phyloP scores from a whole-genome alignment of 495 filamentous ascomycete genomes.

The Cercophora sp. region DNA sequence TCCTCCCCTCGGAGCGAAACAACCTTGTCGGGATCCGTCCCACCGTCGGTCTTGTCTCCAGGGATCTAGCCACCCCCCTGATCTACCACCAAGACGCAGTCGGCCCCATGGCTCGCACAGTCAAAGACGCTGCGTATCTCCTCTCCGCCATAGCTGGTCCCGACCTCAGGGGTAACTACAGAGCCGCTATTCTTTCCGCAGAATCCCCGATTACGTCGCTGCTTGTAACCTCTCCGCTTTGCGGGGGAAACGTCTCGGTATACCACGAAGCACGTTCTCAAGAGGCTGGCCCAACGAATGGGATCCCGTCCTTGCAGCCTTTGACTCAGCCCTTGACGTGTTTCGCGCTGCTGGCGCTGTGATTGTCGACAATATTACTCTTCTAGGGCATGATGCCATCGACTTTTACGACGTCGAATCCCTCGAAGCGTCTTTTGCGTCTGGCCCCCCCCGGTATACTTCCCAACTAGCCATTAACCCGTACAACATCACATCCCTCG shows the following conservation, averaged over 20 bases:
- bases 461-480: slow-evolving; percentile 44
- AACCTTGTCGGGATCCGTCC: slow-evolving; percentile 59
- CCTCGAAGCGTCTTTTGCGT: slow-evolving; percentile 36
- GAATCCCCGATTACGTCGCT: slow-evolving; percentile 42
- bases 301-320: slow-evolving; percentile 13
- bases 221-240: slow-evolving; percentile 51
- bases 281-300: not conserved
- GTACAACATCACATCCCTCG: slow-evolving; percentile 35
- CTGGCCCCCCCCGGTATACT: slow-evolving; percentile 40
- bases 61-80: slow-evolving; percentile 59
- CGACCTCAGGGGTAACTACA: slow-evolving; percentile 48
- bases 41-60: slow-evolving; percentile 61
- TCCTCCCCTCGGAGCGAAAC: slow-evolving; percentile 38
- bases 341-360: slow-evolving; percentile 37
- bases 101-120: slow-evolving; percentile 55
- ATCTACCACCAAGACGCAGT: slow-evolving; percentile 61
- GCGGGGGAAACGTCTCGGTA: slow-evolving; percentile 62
- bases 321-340: slow-evolving; percentile 24
- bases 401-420: not conserved
- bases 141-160: slow-evolving; percentile 58
- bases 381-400: slow-evolving; percentile 2
- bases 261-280: slow-evolving; percentile 39
- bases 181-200: slow-evolving; percentile 36
- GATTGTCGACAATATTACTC: slow-evolving; percentile 24
- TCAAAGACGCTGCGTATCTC: slow-evolving; percentile 64